Evolutionary conservation across 805 yeast species (phyloP).

Genomic region (Nakazawaea ernobii): DNA sequence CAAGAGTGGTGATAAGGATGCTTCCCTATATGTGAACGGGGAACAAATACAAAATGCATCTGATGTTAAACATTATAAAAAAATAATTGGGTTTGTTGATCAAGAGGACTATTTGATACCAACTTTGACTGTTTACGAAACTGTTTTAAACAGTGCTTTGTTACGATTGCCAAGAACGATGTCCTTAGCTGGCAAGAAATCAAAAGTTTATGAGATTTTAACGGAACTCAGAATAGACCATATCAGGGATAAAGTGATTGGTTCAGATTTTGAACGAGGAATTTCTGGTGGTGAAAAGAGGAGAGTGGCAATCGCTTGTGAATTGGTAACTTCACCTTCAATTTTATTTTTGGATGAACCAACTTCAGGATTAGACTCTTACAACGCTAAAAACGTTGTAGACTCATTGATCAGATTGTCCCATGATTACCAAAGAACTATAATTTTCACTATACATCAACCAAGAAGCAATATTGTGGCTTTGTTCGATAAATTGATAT

Average conservation of each 20-base stretch:
- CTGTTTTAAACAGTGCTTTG: conserved; percentile 87
- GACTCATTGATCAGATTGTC: conserved; percentile 81
- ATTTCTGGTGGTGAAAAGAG: conserved; percentile 92
- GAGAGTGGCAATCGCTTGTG: conserved; percentile 91
- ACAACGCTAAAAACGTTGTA: conserved; percentile 85
- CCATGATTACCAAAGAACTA: conserved; percentile 75
- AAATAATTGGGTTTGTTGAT: conserved; percentile 88
- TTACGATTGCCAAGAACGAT: conserved; percentile 78
- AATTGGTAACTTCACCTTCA: conserved; percentile 82
- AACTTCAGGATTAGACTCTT: conserved; percentile 93
- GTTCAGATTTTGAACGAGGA: conserved; percentile 86
- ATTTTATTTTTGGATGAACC: conserved; percentile 86
- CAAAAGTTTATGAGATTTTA: conserved; percentile 79
- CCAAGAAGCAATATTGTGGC: conserved; percentile 96
- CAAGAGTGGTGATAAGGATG: conserved; percentile 66
- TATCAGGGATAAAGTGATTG: conserved; percentile 81
- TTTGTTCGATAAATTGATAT: conserved; percentile 73
- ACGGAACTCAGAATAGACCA: conserved; percentile 77
- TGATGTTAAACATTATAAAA: conserved; percentile 43
- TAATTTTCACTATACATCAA: conserved; percentile 92
- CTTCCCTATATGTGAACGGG: conserved; percentile 77
- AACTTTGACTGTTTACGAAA: conserved; percentile 92
- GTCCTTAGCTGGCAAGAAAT: conserved; percentile 66
- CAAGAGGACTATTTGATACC: conserved; percentile 91
- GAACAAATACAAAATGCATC: conserved; percentile 25